Evolutionary conservation across 2,329 filamentous ascomycete genomes (phyloP).

Genomic region (Calcarisporium arbuscula): DNA sequence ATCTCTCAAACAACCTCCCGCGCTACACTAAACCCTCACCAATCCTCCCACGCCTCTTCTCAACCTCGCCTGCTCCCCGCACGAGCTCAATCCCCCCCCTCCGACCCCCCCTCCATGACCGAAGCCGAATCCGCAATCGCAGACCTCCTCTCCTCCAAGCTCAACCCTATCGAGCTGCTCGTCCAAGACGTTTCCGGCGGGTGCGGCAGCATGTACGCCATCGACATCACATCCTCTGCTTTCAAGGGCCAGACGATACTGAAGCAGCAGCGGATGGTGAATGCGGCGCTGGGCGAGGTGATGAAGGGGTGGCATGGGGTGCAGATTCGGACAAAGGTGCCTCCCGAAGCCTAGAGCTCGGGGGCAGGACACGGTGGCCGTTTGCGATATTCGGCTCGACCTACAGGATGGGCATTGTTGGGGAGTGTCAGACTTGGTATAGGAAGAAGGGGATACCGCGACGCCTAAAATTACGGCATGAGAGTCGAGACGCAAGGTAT

Average conservation of each 20-base stretch:
- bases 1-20: neutral
- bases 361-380: too few species aligned
- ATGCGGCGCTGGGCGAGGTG: slow-evolving; percentile 64
- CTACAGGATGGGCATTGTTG: too few species aligned
- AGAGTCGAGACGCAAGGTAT: too few species aligned
- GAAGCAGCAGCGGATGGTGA: slow-evolving; percentile 79
- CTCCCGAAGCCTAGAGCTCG: slow-evolving; percentile 12
- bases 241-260: slow-evolving; percentile 68
- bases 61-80: slow-evolving; percentile 3
- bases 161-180: slow-evolving; percentile 45
- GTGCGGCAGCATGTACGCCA: slow-evolving; percentile 82
- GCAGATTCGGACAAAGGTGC: slow-evolving; percentile 65
- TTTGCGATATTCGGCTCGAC: too few species aligned
- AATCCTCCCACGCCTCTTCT: slow-evolving; percentile 1
- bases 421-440: too few species aligned
- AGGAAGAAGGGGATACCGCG: too few species aligned
- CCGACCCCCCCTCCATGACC: slow-evolving; percentile 24
- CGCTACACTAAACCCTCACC: neutral
- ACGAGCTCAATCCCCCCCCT: slow-evolving; percentile 3
- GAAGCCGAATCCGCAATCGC: slow-evolving; percentile 54
- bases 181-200: slow-evolving; percentile 79
- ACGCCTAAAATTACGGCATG: too few species aligned
- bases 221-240: slow-evolving; percentile 65
- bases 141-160: slow-evolving; percentile 43
- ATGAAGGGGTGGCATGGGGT: slow-evolving; percentile 80